Base-by-base conservation (phyloP, 139 green algal genomes). In the Chlorella sp. region DNA sequence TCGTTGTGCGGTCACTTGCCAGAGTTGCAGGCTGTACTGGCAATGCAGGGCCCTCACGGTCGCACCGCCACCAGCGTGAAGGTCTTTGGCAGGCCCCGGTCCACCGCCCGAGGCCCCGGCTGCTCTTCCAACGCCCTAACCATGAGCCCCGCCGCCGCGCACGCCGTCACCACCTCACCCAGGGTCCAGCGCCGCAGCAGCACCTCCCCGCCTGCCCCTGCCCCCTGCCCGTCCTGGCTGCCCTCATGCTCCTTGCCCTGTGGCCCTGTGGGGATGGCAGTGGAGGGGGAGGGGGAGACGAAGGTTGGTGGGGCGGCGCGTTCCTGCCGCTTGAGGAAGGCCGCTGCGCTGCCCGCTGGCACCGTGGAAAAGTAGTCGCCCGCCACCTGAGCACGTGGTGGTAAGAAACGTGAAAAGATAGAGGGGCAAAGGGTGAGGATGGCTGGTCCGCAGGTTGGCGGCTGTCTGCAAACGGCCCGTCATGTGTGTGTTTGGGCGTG, bases 111-210 rank as follows among this genome's bases (percentile, higher is more conserved):
- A 17, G 42, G 42, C 42, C 42, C 42, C 42, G 42, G 42, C 42
- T 55, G 10, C 42, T 55, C 42, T 17, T 55, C 42, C 42, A 55
- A 17, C 10, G 10, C 17, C 42, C 10, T 17, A 10, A 55, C 10
- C 42, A 55, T 55, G 42, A 55, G 42, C 10, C 42, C 42, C 10
- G 42, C 42, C 42, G 10, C 42, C 42, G 42, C 42, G 17, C 42
- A 55, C 42, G 42, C 69, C 23, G 49, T 85, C 29, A 85, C 72
- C 5, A 85, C 75, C 66, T 85, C 80, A 0, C 80, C 80, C 49
- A 85, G 60, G 0, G 68, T 71, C 75, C 76, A 85, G 3, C 78
- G 80, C 64, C 80, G 70, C 42, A 78, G 60, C 35, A 71, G 62
- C 61, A 64, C 74, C 27, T 34, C 3, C 3, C 61, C 61, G 61